Evolutionary conservation across 305 asterid species (phyloP).

Genomic region (Solanum hybrid): DNA sequence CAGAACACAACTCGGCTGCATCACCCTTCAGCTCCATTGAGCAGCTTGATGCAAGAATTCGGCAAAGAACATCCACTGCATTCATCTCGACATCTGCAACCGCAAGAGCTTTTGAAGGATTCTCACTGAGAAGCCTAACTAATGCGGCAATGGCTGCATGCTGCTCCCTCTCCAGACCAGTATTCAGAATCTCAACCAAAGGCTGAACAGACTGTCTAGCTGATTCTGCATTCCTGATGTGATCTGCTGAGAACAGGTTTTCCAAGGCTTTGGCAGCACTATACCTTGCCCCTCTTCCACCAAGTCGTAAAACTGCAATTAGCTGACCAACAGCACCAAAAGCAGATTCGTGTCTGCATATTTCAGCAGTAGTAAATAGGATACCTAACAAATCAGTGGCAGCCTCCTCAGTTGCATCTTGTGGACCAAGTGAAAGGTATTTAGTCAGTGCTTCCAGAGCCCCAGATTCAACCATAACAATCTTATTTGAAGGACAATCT

Average conservation of each 20-base stretch:
- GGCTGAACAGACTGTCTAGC: constrained; percentile 99
- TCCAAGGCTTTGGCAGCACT: constrained; percentile 99
- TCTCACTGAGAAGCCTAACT: constrained; percentile 80
- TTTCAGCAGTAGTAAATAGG: constrained; percentile 91
- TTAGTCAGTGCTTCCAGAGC: constrained; percentile 94
- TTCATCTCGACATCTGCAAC: constrained; percentile 98
- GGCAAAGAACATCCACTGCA: constrained; percentile 87
- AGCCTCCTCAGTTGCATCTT: constrained; percentile 97
- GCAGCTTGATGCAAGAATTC: constrained; percentile 72
- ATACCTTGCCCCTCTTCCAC: constrained; percentile 96
- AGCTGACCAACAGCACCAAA: constrained; percentile 96
- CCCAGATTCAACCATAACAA: constrained; percentile 94
- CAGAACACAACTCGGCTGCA: constrained; percentile 75
- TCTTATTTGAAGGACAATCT: constrained; percentile 81
- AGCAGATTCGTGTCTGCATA: constrained; percentile 94
- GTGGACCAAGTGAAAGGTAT: constrained; percentile 93
- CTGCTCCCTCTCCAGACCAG: constrained; percentile 98
- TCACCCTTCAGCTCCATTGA: constrained; percentile 85
- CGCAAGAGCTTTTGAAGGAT: constrained; percentile 89
- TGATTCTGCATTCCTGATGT: constrained; percentile 96
- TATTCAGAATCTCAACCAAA: constrained; percentile 79
- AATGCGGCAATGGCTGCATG: constrained; percentile 99
- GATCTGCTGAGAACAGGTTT: constrained; percentile 89
- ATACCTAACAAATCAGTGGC: constrained; percentile 94
- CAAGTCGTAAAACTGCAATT: constrained; percentile 91